Base-by-base conservation (phyloP, 345 rosid genomes). In the Linum lewisii region DNA sequence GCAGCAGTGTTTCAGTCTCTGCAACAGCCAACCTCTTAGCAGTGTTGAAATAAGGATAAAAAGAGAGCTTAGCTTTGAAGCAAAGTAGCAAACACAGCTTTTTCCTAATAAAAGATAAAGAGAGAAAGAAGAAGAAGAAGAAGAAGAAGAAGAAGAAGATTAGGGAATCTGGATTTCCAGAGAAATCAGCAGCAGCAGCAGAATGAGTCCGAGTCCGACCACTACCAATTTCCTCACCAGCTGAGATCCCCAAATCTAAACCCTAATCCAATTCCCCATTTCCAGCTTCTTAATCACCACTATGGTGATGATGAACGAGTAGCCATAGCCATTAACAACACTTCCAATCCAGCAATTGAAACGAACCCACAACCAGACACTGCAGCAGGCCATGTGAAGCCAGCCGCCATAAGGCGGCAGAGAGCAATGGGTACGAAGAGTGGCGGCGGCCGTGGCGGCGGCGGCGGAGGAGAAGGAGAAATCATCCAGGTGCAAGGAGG, bases 401-500 rank as follows among this genome's bases (percentile, higher is more conserved):
- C 34, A 5, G 7, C 34, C 34, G 4, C 34, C 34, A 21, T 49
- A 7, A 68, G 54, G 50, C 45, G 21, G 47, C 47, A 42, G 47
- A 42, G 47, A 29, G 26, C 72, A 64, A 76, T 63, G 78, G 84
- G 77, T 63, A 77, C 69, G 71, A 78, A 77, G 67, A 69, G 84
- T 58, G 36, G 49, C 10, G 83, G 34, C 34, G 81, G 84, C 57
- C 26, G 49, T 8, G 83, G 53, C 19, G 81, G 84, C 57, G 36
- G 49, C 10, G 83, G 53, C 19, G 53, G 51, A 0, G 51, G 73
- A 54, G 86, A n/a, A 51, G 54, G 95, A 53, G 91, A 87, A 67
- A 81, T 87, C 53, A 76, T 87, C 36, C 87, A 82, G 64, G 91
- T 84, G 26, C 76, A 81, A 74, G 95, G 95, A 2, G 92, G 95